These are phyloP conservation scores for Lactifluus hygrophoroides DNA, from an alignment of 768 basidiomycete genomes.

Conservation along the genomic window DNA sequence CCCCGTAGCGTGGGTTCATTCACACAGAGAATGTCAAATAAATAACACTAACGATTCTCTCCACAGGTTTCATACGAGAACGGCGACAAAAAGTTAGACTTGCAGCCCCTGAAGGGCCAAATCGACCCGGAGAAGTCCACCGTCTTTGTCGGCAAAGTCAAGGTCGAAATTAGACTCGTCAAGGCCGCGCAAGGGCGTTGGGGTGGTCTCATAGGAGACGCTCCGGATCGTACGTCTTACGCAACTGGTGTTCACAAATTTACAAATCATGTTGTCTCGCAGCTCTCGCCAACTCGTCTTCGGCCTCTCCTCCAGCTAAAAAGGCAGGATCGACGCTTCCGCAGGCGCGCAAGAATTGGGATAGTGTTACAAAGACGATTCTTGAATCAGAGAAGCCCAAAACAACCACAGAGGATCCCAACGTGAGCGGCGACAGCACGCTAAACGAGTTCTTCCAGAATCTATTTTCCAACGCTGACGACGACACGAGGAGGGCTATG, in stretches of 20 bases:
- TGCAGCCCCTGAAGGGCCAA: slow-evolving; percentile 77
- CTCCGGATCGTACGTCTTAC: slow-evolving; percentile 55
- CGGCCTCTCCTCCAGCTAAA: slow-evolving; percentile 27
- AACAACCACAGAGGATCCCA: slow-evolving; percentile 69
- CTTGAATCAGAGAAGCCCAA: slow-evolving; percentile 62
- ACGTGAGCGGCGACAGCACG: slow-evolving; percentile 79
- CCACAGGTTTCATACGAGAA: slow-evolving; percentile 51
- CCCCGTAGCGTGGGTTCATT: slow-evolving; percentile 44
- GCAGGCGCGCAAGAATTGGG: slow-evolving; percentile 78
- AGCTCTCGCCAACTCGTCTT: slow-evolving; percentile 25
- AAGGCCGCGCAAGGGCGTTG: slow-evolving; percentile 67
- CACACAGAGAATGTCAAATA: neutral
- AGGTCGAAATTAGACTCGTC: slow-evolving; percentile 73
- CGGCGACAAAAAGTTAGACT: slow-evolving; percentile 58
- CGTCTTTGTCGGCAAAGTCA: slow-evolving; percentile 72
- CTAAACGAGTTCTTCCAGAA: slow-evolving; percentile 88
- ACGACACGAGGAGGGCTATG: slow-evolving; percentile 90
- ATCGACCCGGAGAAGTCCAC: slow-evolving; percentile 58
- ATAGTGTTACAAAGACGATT: slow-evolving; percentile 63
- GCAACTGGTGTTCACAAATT: neutral
- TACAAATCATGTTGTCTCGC: slow-evolving; percentile 4
- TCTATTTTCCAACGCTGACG: slow-evolving; percentile 84
- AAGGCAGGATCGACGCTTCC: slow-evolving; percentile 28
- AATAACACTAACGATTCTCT: neutral
- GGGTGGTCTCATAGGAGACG: slow-evolving; percentile 67